Conservation (phyloP, 2,329 filamentous ascomycete species). For the Hypoxylon sp. region DNA sequence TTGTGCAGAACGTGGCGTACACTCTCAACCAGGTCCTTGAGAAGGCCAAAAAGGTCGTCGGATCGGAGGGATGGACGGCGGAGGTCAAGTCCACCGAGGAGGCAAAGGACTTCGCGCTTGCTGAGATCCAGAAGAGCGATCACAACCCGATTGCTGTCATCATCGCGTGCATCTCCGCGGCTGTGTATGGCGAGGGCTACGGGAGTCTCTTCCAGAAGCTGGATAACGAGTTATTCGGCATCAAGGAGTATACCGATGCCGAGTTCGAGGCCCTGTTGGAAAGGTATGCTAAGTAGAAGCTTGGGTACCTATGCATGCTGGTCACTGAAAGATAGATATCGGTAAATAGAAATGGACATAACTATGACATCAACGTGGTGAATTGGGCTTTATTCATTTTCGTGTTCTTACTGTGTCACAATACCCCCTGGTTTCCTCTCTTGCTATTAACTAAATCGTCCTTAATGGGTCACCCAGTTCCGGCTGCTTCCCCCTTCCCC, state of each 20-base stretch:
- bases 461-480: no score
- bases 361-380: no score
- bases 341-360: no score
- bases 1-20: constrained; percentile 58
- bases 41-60: constrained; percentile 38
- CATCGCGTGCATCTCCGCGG: constrained; percentile 8
- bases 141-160: constrained; percentile 46
- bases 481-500: no score
- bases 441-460: no score
- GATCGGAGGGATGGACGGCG: constrained; percentile 39
- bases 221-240: constrained; percentile 52
- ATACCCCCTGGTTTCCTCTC: no score
- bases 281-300: constrained; percentile 12
- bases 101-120: constrained; percentile 41
- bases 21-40: constrained; percentile 61
- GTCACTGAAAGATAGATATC: neutral
- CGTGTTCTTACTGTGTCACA: no score
- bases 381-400: no score
- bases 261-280: constrained; percentile 46
- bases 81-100: constrained; percentile 43
- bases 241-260: constrained; percentile 46
- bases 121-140: constrained; percentile 45
- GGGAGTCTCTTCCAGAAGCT: constrained; percentile 44
- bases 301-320: neutral
- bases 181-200: constrained; percentile 47